These are phyloP conservation scores for Backusella tuberculispora DNA, from an alignment of 192 early-diverging fungal genomes.

Conservation along the genomic window DNA sequence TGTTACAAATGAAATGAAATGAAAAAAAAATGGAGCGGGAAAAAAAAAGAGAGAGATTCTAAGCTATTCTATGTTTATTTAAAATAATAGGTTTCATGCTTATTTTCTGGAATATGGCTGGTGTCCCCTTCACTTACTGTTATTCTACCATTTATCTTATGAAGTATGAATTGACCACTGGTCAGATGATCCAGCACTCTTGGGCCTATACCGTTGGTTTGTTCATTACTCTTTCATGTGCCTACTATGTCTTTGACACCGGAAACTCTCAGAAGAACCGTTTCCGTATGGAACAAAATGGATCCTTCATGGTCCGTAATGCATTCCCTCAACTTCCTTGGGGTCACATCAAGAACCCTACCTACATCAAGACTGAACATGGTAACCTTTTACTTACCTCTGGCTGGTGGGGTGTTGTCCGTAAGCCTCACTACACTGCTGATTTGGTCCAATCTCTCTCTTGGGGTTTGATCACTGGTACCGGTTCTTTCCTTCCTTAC, in stretches of 20 bases:
- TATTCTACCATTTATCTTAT: constrained; percentile 48
- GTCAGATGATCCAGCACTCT: constrained; percentile 37
- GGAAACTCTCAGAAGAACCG: constrained; percentile 59
- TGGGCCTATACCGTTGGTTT: constrained; percentile 38
- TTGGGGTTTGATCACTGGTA: constrained; percentile 85
- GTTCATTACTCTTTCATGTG: constrained; percentile 39
- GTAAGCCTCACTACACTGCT: constrained; percentile 78
- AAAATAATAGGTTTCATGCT: constrained; percentile 50
- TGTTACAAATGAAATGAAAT: constrained; percentile 7
- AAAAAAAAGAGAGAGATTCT: not conserved
- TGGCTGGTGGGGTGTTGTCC: constrained; percentile 77
- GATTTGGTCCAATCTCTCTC: constrained; percentile 87
- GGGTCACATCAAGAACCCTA: constrained; percentile 61
- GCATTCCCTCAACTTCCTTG: constrained; percentile 54
- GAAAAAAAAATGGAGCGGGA: not conserved
- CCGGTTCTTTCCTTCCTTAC: constrained; percentile 79
- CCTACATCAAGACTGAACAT: constrained; percentile 64
- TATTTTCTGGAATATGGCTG: constrained; percentile 57
- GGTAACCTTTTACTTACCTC: constrained; percentile 60
- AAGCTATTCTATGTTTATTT: constrained; percentile 2
- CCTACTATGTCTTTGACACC: constrained; percentile 54
- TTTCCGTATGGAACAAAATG: constrained; percentile 51
- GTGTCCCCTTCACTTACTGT: constrained; percentile 57
- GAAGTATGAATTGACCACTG: constrained; percentile 45
- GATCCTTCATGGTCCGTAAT: constrained; percentile 45